phyloP scores from a whole-genome alignment of 2,329 filamentous ascomycete species.

The Lachnellula cervina region DNA sequence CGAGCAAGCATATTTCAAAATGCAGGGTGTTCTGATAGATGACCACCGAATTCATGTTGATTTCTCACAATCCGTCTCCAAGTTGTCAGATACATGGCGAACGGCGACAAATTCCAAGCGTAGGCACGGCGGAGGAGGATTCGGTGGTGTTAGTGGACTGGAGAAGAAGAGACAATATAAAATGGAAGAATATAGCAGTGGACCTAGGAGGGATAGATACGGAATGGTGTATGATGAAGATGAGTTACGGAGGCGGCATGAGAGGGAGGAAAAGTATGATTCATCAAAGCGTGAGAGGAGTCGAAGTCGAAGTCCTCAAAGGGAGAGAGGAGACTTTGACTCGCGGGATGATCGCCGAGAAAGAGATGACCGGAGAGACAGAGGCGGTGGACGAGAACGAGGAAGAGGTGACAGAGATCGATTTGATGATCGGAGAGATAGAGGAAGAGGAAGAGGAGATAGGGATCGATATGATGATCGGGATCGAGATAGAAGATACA shows the following conservation, averaged over 20 bases:
- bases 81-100: conserved; percentile 85
- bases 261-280: conserved; percentile 33
- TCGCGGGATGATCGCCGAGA: conserved; percentile 16
- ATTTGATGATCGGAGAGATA: not conserved
- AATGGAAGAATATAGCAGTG: conserved; percentile 37
- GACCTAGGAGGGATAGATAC: conserved; percentile 50
- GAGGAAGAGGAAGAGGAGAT: conserved; percentile 5
- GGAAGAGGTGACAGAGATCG: conserved; percentile 16
- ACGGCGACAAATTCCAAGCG: conserved; percentile 80
- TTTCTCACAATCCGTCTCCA: conserved; percentile 91
- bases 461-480: conserved; percentile 21
- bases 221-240: conserved; percentile 78
- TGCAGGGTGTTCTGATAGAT: conserved; percentile 95
- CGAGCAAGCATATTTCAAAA: conserved; percentile 96
- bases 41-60: conserved; percentile 97
- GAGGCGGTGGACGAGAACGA: conserved; percentile 15
- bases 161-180: conserved; percentile 91
- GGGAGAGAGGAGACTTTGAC: conserved; percentile 15
- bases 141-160: conserved; percentile 81
- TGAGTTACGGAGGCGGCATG: conserved; percentile 53
- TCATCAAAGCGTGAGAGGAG: conserved; percentile 27
- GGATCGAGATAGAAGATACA: conserved; percentile 14
- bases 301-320: conserved; percentile 31
- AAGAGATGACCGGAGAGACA: conserved; percentile 19
- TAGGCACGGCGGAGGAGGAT: conserved; percentile 62